Percentiles rank a stretch among this genome's conserved stretches.
These are phyloP conservation scores for Acer yangbiense DNA, from an alignment of 345 rosid species.

Conservation along the genomic window DNA sequence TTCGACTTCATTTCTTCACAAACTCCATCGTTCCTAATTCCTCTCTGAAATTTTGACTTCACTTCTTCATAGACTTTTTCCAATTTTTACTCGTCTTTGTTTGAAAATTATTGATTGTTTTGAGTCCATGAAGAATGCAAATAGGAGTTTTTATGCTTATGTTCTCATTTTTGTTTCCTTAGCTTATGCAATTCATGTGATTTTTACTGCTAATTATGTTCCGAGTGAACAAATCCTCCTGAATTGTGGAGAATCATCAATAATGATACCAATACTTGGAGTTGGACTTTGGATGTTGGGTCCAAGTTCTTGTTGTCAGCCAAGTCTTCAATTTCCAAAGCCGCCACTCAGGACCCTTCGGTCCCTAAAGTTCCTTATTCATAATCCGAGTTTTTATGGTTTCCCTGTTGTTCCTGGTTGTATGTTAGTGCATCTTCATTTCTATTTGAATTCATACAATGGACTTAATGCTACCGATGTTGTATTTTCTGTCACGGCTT, in stretches of 20 bases:
- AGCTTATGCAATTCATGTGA: constrained; percentile 29
- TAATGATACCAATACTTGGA: constrained; percentile 54
- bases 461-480: constrained; percentile 54
- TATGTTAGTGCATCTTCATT: constrained; percentile 71
- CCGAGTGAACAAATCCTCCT: constrained; percentile 67
- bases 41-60: too few species aligned
- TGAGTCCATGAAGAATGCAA: constrained; percentile 43
- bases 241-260: constrained; percentile 65
- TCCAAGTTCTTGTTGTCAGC: constrained; percentile 58
- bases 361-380: constrained; percentile 74
- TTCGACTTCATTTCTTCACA: too few species aligned
- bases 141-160: constrained; percentile 19
- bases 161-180: constrained; percentile 31
- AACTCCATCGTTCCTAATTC: too few species aligned
- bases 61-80: too few species aligned
- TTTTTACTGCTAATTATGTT: constrained; percentile 53
- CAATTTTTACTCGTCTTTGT: too few species aligned
- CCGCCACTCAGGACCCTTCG: constrained; percentile 60
- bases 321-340: constrained; percentile 45
- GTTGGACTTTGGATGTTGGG: constrained; percentile 68
- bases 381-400: constrained; percentile 59
- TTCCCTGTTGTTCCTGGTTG: constrained; percentile 80
- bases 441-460: constrained; percentile 67
- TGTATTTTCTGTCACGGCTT: constrained; percentile 52
- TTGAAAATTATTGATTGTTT: neutral